phyloP scores from a whole-genome alignment of 306 rosid genomes.

The Vigna reflexopilosa region DNA sequence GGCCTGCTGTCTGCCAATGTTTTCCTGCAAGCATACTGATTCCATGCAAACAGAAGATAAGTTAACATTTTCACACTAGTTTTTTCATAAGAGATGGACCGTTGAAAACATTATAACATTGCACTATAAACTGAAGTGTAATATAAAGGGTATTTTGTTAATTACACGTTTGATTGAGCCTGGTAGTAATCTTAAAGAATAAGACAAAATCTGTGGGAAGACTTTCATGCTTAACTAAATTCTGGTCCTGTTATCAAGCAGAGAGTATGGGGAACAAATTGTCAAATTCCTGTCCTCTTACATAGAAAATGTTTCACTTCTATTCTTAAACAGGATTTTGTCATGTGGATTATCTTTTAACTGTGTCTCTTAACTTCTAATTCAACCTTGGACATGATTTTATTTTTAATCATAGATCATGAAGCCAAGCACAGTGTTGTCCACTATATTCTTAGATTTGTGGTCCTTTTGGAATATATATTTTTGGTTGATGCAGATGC shows the following conservation, averaged over 20 bases:
- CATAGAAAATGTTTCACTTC: constrained; percentile 34
- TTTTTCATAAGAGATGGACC: constrained; percentile 15
- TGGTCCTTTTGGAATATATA: constrained; percentile 29
- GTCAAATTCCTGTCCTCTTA: constrained; percentile 12
- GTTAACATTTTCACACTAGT: not conserved
- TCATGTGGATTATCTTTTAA: constrained; percentile 22
- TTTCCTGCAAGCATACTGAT: constrained; percentile 91
- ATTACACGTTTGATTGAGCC: not conserved
- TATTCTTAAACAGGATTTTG: constrained; percentile 6
- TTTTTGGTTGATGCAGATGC: not conserved
- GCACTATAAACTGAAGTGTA: constrained; percentile 1
- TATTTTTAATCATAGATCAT: not conserved
- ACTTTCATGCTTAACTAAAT: constrained; percentile 11
- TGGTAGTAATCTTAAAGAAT: not conserved
- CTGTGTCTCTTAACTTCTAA: not conserved
- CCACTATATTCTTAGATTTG: constrained; percentile 30
- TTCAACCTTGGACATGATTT: constrained; percentile 19
- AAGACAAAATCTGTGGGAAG: constrained; percentile 28
- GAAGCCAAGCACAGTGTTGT: constrained; percentile 20
- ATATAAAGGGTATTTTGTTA: not conserved
- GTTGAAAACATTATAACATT: not conserved
- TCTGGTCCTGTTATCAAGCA: not conserved
- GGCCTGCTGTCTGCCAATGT: constrained; percentile 96
- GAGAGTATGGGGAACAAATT: constrained; percentile 19
- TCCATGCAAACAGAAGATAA: not conserved